Conservation (phyloP, 306 rosid genomes). For the Cicer chorassanicum region DNA sequence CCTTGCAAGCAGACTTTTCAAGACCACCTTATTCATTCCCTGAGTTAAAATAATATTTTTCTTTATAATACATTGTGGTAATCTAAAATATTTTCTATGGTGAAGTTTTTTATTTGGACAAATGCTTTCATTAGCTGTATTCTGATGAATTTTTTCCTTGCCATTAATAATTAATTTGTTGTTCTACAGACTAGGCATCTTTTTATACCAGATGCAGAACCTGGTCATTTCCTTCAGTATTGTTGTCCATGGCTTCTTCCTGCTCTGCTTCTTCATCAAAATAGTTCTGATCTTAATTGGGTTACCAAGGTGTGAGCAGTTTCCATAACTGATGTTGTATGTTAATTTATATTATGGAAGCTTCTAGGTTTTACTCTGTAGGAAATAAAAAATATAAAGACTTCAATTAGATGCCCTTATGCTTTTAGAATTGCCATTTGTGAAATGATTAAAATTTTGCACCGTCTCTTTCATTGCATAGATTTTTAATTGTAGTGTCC, state of each 20-base stretch:
- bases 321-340: conserved; percentile 20
- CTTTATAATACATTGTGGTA: neutral
- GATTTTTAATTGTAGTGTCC: neutral
- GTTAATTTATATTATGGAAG: conserved; percentile 25
- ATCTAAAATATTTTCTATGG: conserved; percentile 4
- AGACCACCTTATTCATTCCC: conserved; percentile 1
- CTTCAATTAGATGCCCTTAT: conserved; percentile 8
- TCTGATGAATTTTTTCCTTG: conserved; percentile 32
- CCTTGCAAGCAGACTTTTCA: conserved; percentile 14
- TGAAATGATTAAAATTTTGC: conserved; percentile 26
- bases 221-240: conserved; percentile 76
- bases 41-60: neutral
- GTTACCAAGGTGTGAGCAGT: conserved; percentile 64
- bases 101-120: conserved; percentile 14
- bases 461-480: conserved; percentile 3
- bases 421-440: conserved; percentile 36
- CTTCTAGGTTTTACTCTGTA: conserved; percentile 24
- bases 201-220: conserved; percentile 77
- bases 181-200: conserved; percentile 74
- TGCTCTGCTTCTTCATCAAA: conserved; percentile 71
- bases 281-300: conserved; percentile 72
- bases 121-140: neutral
- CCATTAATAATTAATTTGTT: conserved; percentile 23
- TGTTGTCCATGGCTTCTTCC: conserved; percentile 96
- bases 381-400: neutral